Evolutionary conservation across 2,329 filamentous ascomycete genomes (phyloP), one percentile per base, ranked within the genome.

Genomic region (Ceratocystis papillata): DNA sequence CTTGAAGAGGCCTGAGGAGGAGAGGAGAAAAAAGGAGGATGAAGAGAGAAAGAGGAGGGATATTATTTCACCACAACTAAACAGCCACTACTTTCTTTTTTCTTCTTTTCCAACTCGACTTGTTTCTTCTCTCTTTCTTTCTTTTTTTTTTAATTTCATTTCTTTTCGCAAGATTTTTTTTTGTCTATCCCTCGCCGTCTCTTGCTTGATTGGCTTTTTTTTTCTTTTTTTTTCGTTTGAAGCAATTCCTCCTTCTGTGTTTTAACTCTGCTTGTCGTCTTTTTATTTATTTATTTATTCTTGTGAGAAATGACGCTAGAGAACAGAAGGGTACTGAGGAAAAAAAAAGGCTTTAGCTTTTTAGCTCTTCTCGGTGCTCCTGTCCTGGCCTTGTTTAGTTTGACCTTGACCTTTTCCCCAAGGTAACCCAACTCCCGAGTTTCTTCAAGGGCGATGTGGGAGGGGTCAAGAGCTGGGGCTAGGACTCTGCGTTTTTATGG

Each of bases 191-290:
- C 50, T 46, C 20, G 41, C 5, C 53, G 60, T 60, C 33, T 57
- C 48, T 57, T 62, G 64, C 62, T 65, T 59, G 70, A 53, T 60
- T 68, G 67, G 65, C n/a, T 66, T 67, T 46, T 65, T 66, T 57
- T 60, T 60, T 63, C 63, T 61, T 60, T 64, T 6, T 57, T 45
- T 62, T 17, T 33, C n/a, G 45, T 12, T 25, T 15, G 48, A 53
- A 53, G 48, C 48, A 60, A 41, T 37, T 59, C 20, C 37, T 10
- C 37, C 37, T 48, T 28, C 41, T 50, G 10, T 50, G 30, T 50
- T 25, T 46, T 48, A 30, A 30, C 33, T 33, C 3, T 33, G 20
- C 10, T 61, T 5, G 8, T 59, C 20, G 45, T 66, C 66, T 65
- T 67, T 63, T 53, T 59, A n/a, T 37, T 41, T 33, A 30, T 63